Base-by-base conservation (phyloP, 768 basidiomycete species). In the Gloeophyllum trabeum region DNA sequence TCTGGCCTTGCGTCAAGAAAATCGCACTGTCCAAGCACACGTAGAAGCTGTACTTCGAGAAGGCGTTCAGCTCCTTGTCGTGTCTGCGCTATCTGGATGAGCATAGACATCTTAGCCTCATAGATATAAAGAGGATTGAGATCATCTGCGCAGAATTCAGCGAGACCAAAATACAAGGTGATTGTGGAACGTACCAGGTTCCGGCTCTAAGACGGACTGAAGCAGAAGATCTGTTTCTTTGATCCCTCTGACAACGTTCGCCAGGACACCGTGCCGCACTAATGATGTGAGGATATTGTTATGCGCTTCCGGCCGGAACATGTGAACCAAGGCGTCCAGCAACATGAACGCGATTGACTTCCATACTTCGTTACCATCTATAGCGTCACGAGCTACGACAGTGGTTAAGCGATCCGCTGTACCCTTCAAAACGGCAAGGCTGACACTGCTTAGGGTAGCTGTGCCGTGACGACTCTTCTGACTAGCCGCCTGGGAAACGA, bases 331-430 rank as follows among this genome's bases (percentile, higher is more conserved):
- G 1, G 85, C 79, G 51, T 93, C 89, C 34, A 97, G 67, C 2
- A 91, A 66, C 69, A 92, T 84, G 56, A 92, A 97, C 6, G 93
- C 88, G 13, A 97, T 78, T 2, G 92, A 93, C 62, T 89, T 89
- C 94, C 94, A 98, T 2, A 97, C 88, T 59, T 97, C 92, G 14
- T 87, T 80, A 5, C 92, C 93, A 48, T 96, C 92, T 42, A 89
- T 85, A 1, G 91, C 92, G 54, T 98, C 94, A n/a, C 89, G 71
- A 18, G 87, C 77, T 28, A 94, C 67, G 26, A 77, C 69, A 0
- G 76, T 62, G 0, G 91, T 68, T 16, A 97, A 61, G 4, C 82
- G 71, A 42, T 94, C 93, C 51, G 82, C 69, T 25, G 67, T 67
- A 4, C 69, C 61, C 51, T 80, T 82, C 56, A 98, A 62, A 43